Evolutionary conservation across 139 green algal species (phyloP).

Genomic region (Micromonas pusilla): DNA sequence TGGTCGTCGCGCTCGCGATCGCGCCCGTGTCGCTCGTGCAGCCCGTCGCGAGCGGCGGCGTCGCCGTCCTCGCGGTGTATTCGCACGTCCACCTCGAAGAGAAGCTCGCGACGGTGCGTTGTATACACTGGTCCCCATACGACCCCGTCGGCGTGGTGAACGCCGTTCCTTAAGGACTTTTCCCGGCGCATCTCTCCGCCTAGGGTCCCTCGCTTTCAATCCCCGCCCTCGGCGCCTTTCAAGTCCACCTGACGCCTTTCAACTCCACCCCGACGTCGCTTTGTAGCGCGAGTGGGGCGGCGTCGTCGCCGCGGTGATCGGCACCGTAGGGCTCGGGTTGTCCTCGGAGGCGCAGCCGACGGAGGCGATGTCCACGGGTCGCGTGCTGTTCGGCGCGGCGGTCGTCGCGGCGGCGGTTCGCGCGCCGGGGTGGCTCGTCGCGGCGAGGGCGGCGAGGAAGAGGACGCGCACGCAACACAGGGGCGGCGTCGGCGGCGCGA

Average conservation of each 20-base stretch:
- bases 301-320: neutral
- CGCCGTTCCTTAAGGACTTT: too few species aligned
- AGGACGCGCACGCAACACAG: too few species aligned
- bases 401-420: neutral
- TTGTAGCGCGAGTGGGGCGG: constrained; percentile 6
- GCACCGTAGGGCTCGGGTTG: neutral
- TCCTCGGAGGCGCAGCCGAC: neutral
- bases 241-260: too few species aligned
- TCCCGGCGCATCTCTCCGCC: too few species aligned
- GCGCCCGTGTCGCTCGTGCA: constrained; percentile 13
- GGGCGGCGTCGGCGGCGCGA: neutral
- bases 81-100: constrained; percentile 10
- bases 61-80: constrained; percentile 16
- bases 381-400: neutral
- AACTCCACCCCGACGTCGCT: too few species aligned
- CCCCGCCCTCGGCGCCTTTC: too few species aligned
- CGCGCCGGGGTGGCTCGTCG: neutral
- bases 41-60: neutral
- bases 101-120: neutral
- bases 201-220: too few species aligned
- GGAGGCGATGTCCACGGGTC: neutral
- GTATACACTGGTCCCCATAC: too few species aligned
- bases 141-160: too few species aligned
- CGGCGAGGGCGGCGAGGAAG: neutral
- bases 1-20: constrained; percentile 1